Base-by-base conservation (phyloP, 2,329 filamentous ascomycete genomes). In the Penicillium italicum region DNA sequence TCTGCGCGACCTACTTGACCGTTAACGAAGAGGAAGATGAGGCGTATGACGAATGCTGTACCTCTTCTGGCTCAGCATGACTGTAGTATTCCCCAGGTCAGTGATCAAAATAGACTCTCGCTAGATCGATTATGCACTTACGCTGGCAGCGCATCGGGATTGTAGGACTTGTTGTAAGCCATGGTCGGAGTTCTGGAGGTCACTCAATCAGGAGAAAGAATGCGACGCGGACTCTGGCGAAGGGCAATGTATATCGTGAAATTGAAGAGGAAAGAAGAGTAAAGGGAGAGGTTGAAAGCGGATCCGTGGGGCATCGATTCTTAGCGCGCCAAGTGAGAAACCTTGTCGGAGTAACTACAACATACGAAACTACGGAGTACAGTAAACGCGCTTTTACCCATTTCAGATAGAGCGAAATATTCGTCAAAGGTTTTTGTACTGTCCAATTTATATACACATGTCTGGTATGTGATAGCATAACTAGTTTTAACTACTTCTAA, bases 101-200 rank as follows among this genome's bases (percentile, higher is more conserved):
- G 60, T 58, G 44, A 60, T 62, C 50, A 65, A 59, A 57, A 46
- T n/a, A 38, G 53, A 33, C 24, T 36, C 36, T 34, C 14, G 5
- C 5, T 47, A 14, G 7, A 36, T 47, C 12, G 53, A 26, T 3
- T 26, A 31, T 30, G 24, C 2, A 77, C 87, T 78, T 82, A 94
- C 89, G 91, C 91, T 71, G 93, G 93, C 62, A 99, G 85, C 72
- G 91, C 90, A 79, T 99, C 93, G 33, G 92, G 92, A 74, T 99
- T 96, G 79, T 91, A 94, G 53, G 88, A 85, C 74, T 86, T 86
- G 77, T 96, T 96, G 82, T 97, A 97, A 54, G 93, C 93, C 93
- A 97, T 97, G 58, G 71, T 62, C 34, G 57, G 55, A 49, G 18
- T 9, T 12, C 43, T 45, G 8, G 2, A 33, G 40, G 46, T 69